phyloP scores from a whole-genome alignment of 192 early-diverging fungal genomes.

The Mortierella claussenii region DNA sequence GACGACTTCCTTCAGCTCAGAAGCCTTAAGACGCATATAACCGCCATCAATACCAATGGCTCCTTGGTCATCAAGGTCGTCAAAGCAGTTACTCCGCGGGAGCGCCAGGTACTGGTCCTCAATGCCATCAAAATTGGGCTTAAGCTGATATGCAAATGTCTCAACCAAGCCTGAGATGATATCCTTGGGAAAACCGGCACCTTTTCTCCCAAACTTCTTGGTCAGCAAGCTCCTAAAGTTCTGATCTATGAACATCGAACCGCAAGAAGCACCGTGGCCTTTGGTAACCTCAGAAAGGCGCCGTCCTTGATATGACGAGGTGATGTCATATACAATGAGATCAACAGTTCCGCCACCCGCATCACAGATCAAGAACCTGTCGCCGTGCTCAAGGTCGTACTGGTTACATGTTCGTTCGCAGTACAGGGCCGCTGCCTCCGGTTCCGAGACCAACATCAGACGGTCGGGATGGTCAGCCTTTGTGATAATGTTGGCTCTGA shows the following conservation, averaged over 20 bases:
- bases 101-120: conserved; percentile 18
- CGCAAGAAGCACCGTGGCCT: conserved; percentile 55
- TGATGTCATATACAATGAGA: conserved; percentile 53
- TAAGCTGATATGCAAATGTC: conserved; percentile 22
- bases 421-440: conserved; percentile 56
- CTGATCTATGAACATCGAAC: conserved; percentile 55
- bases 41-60: conserved; percentile 22
- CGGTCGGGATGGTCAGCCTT: conserved; percentile 42
- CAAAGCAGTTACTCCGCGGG: neutral
- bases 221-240: conserved; percentile 41
- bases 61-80: neutral
- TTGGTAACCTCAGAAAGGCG: conserved; percentile 57
- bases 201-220: conserved; percentile 32
- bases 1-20: conserved; percentile 28
- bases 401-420: conserved; percentile 55
- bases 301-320: conserved; percentile 15
- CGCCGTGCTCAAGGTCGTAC: conserved; percentile 39
- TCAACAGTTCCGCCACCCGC: conserved; percentile 46
- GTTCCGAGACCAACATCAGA: conserved; percentile 52
- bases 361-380: conserved; percentile 44
- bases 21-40: conserved; percentile 16
- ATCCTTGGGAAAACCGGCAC: conserved; percentile 21
- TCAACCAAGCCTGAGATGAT: conserved; percentile 8
- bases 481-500: conserved; percentile 39
- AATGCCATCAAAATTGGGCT: conserved; percentile 25